A percentile compares a stretch with the other conserved stretches of the same genome.
phyloP scores from a whole-genome alignment of 768 basidiomycete genomes.

The Leccinum barrowsii region DNA sequence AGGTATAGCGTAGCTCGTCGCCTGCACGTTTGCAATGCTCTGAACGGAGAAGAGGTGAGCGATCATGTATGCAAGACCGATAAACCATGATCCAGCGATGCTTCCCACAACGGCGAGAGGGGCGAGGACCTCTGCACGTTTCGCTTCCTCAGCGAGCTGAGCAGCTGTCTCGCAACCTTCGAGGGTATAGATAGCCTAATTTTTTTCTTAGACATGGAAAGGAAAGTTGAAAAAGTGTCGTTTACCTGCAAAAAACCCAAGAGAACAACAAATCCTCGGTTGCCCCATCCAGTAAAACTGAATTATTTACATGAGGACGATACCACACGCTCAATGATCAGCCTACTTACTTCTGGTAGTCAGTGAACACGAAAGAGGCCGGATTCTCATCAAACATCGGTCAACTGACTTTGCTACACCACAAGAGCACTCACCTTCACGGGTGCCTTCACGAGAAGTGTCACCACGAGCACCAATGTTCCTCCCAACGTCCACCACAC shows the following conservation, averaged over 20 bases:
- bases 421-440: conserved; percentile 36
- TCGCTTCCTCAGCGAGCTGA: conserved; percentile 60
- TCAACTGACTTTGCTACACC: not conserved
- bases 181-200: conserved; percentile 53
- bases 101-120: conserved; percentile 55
- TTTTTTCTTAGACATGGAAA: not conserved
- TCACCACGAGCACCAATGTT: conserved; percentile 53
- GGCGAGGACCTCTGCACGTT: conserved; percentile 51
- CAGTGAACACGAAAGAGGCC: conserved; percentile 51
- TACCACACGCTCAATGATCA: not conserved
- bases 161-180: conserved; percentile 63
- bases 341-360: conserved; percentile 47
- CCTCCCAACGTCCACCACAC: conserved; percentile 63
- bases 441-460: conserved; percentile 53
- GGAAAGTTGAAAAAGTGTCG: not conserved
- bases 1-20: conserved; percentile 52
- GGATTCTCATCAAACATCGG: conserved; percentile 39
- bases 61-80: conserved; percentile 56
- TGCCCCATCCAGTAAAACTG: conserved; percentile 55
- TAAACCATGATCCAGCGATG: conserved; percentile 54
- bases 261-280: conserved; percentile 53
- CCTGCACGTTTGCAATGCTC: conserved; percentile 46
- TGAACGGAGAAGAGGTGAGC: conserved; percentile 57
- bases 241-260: conserved; percentile 44
- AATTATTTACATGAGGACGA: not conserved